These are phyloP conservation scores for Nannizzia gypsea DNA, from an alignment of 2,329 filamentous ascomycete species.

Conservation along the genomic window DNA sequence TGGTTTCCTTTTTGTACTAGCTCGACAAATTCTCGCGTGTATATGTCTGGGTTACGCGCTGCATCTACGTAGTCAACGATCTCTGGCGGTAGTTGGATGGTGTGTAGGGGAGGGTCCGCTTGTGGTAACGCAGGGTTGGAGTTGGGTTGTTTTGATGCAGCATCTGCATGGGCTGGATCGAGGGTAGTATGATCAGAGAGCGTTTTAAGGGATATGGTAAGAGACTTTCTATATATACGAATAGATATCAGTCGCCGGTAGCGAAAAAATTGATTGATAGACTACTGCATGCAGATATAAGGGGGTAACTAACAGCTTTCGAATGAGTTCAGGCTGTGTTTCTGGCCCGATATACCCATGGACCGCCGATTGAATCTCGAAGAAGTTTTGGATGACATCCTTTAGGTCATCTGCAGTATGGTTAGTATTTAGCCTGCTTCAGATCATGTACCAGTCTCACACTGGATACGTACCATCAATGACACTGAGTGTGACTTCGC, in stretches of 20 bases:
- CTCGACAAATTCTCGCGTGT: slow-evolving; percentile 55
- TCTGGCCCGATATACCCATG: slow-evolving; percentile 48
- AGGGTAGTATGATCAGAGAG: slow-evolving; percentile 34
- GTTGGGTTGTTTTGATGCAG: slow-evolving; percentile 7
- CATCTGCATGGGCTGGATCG: slow-evolving; percentile 16
- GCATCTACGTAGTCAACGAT: slow-evolving; percentile 52
- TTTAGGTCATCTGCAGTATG: slow-evolving; percentile 42
- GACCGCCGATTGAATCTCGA: slow-evolving; percentile 47
- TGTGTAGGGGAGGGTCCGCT: slow-evolving; percentile 35
- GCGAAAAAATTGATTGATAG: not conserved
- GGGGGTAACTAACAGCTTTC: slow-evolving; percentile 40
- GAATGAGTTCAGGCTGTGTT: slow-evolving; percentile 46
- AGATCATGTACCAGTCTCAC: not conserved
- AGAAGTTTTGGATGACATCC: slow-evolving; percentile 50
- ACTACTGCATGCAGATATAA: not conserved
- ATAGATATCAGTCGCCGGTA: not conserved
- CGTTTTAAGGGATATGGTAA: slow-evolving; percentile 44
- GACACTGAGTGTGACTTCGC: not conserved
- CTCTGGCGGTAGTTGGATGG: slow-evolving; percentile 47
- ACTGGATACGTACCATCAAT: not conserved
- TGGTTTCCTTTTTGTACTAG: slow-evolving; percentile 51
- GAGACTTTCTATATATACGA: slow-evolving; percentile 16
- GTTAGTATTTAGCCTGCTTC: not conserved
- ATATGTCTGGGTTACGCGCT: slow-evolving; percentile 54
- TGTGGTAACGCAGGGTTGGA: slow-evolving; percentile 10